Base-by-base conservation (phyloP, 2,329 filamentous ascomycete species). In the Epichloe hybrida region DNA sequence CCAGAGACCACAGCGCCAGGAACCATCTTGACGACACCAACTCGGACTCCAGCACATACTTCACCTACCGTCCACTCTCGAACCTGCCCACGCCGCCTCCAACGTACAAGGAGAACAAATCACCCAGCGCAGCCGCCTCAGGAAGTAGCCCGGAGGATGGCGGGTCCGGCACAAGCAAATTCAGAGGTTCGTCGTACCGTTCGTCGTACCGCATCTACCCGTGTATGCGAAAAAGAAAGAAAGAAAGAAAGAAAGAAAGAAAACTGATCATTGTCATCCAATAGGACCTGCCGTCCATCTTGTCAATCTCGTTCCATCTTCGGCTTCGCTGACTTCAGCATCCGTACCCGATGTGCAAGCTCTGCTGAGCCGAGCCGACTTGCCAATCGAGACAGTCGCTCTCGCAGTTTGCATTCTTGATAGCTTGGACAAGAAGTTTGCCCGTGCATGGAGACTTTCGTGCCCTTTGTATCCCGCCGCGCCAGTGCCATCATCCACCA, bases 371-470 rank as follows among this genome's bases (percentile, higher is more conserved):
- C 74, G 78, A 55, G 74, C 80, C 51, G 67, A 72, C 50, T 67
- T 84, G 27, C 75, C 79, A 3, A 71, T 80, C 59, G 78, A 83
- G 60, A 79, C 74, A 23, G 70, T 84, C 45, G 81, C 81, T 43
- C 69, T 85, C 38, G 80, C 80, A 37, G 79, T 81, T 39, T 83
- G 79, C 69, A 78, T 85, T 47, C 72, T 85, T 56, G 81, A 84
- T 61, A 80, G 79, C 40, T 71, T 84, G 54, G 75, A 77, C 64
- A 72, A 74, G 46, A 77, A 75, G 53, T 85, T 84, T 62, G 77
- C 80, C 45, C 73, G 78, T 36, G 72, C 68, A 52, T 85, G 80
- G 80, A 76, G 81, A 21, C 69, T 77, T 51, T 71, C 72, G 3
- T 81, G 77, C 57, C 80, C 80, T 0, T 66, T 80, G 55, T 62